Evolutionary conservation across 495 filamentous ascomycete genomes (phyloP).

Genomic region (Daldinia concentrica): DNA sequence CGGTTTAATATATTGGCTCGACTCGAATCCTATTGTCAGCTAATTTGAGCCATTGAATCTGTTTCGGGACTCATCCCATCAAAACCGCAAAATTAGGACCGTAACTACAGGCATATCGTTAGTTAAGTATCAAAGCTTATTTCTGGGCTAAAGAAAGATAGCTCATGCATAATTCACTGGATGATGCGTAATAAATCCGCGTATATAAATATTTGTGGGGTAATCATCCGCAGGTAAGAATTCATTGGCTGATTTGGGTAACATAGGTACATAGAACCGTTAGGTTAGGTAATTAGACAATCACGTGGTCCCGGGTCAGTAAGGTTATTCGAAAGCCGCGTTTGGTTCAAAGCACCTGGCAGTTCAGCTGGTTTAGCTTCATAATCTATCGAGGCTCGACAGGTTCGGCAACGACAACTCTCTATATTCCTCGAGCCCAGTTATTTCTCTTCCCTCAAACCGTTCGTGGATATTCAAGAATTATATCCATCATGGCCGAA

Average conservation of each 20-base stretch:
- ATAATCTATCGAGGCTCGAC: constrained; percentile 26
- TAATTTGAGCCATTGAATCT: not conserved
- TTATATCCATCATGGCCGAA: constrained; percentile 66
- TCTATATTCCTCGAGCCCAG: constrained; percentile 12
- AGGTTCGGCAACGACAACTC: constrained; percentile 32
- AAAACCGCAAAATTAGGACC: not conserved
- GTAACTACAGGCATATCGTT: not conserved
- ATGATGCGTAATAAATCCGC: constrained; percentile 4
- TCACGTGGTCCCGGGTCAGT: constrained; percentile 28
- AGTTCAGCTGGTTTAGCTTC: constrained; percentile 36
- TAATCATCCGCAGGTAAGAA: not conserved
- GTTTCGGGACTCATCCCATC: not conserved
- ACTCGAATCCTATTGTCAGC: not conserved
- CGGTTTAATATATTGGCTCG: not conserved
- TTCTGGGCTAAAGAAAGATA: not conserved
- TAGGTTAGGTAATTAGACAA: constrained; percentile 3
- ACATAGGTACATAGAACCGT: not conserved
- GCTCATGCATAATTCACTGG: constrained; percentile 33
- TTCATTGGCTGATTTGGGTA: constrained; percentile 18
- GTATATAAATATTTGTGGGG: constrained; percentile 25
- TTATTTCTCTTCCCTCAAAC: not conserved
- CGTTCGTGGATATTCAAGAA: not conserved
- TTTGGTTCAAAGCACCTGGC: constrained; percentile 22
- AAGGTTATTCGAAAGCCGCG: constrained; percentile 25
- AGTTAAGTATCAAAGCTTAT: constrained; percentile 4